Base-by-base conservation (phyloP, 78 protist genomes). In the Guillardia theta region DNA sequence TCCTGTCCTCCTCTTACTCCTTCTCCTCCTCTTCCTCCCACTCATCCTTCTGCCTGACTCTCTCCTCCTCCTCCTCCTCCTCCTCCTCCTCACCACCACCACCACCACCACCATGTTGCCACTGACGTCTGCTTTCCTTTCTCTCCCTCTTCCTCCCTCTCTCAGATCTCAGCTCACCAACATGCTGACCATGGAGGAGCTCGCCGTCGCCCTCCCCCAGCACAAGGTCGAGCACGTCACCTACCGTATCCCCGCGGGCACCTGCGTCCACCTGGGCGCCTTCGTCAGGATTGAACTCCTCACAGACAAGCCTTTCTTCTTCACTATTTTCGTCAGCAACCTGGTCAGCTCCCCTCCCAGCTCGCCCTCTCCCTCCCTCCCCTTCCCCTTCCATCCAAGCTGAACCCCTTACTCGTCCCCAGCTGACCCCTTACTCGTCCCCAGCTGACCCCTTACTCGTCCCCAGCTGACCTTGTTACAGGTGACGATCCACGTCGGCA, bases 171-270 rank as follows among this genome's bases (percentile, higher is more conserved):
- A 78, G 48, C 45, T 78, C 50, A 78, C 90, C 48, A 37, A 78
- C 50, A 18, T 45, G 30, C 48, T 78, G 44, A n/a, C 22, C 50
- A 78, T 78, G 90, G 90, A 18, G 9, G 90, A 78, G 90, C 90
- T 78, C 50, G 10, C 90, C 15, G 90, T 48, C 43, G 90, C 44
- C 15, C 50, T 78, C 8, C 90, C 90, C 43, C 90, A 78, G 48
- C 39, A 43, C 53, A 46, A 27, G 6, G 90, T 78, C 24, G 90
- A 78, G 90, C 90, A 78, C 90, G 90, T 78, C 44, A 78, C 90
- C 0, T 78, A 78, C 90, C 45, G 90, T 36, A 36, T 78, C 37
- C 5, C 37, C 22, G 50, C 10, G 45, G 90, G 90, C 33, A 43
- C 41, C 50, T 78, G 90, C 90, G 90, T 78, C 37, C 90, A 78